Base-by-base conservation (phyloP, 2,329 filamentous ascomycete species). In the Simplicillium aogashimaense region DNA sequence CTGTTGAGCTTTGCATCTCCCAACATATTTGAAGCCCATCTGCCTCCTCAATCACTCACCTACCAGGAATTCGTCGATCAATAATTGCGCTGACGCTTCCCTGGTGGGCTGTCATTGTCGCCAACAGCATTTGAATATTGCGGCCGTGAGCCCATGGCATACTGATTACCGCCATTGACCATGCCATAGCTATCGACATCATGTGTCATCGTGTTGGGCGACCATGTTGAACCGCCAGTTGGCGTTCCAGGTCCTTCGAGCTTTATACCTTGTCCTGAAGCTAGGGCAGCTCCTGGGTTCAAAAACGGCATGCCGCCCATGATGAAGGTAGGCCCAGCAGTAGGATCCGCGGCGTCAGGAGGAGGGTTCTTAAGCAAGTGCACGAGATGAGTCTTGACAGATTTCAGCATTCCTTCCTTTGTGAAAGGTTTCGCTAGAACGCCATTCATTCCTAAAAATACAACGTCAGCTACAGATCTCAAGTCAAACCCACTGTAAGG, bases 371-470 rank as follows among this genome's bases (percentile, higher is more conserved):
- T 87, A 55, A 94, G 81, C 45, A 95, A 71, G 56, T 88, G 83
- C n/a, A 78, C 74, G 37, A 97, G 70, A 56, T 95, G 87, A 55
- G 90, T 94, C 60, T 92, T 86, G 25, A 98, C 72, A 64, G 94
- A 83, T 48, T 83, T 80, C 41, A 86, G 72, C 67, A 92, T 86
- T 31, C 84, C 86, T 50, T 88, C 84, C 52, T 84, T 83, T 4
- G 92, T 98, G 58, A 98, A 98, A 0, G 92, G 92, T 57, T 98
- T 98, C 0, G 92, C 90, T 44, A 98, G 67, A 14, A 98, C 90
- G 55, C 95, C 92, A 55, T 95, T 94, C 89, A 98, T 95, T 34
- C 90, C 89, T 95, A 32, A 2, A n/a, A 32, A 3, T 18, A 4
- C 5, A 25, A 25, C 9, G 9, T 25, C 5, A 25, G 20, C 14